A percentile compares a stretch with the other conserved stretches of the same genome.
Conservation (phyloP, 2,329 filamentous ascomycete species). For the Colletotrichum kahawae region DNA sequence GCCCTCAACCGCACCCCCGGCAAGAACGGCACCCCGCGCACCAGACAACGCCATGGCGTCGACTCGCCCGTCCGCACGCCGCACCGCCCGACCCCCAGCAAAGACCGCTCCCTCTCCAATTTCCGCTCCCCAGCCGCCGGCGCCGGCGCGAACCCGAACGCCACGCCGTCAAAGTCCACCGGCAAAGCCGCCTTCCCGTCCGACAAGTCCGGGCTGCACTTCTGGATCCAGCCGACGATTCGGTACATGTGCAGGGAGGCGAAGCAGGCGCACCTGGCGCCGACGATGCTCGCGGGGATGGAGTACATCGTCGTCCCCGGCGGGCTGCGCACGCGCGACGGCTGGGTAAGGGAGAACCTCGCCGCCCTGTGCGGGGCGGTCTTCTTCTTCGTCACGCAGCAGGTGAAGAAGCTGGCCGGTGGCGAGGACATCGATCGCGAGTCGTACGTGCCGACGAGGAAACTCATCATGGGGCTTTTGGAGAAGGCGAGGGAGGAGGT, state of each 20-base stretch:
- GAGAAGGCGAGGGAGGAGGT: slow-evolving; percentile 35
- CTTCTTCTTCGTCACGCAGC: slow-evolving; percentile 63
- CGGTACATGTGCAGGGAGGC: slow-evolving; percentile 69
- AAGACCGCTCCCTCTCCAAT: slow-evolving; percentile 46
- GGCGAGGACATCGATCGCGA: slow-evolving; percentile 43
- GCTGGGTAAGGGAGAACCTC: slow-evolving; percentile 53
- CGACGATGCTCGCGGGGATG: slow-evolving; percentile 77
- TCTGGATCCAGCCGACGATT: slow-evolving; percentile 74
- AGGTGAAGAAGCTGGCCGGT: slow-evolving; percentile 46
- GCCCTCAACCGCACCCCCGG: slow-evolving; percentile 37
- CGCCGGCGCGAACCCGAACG: neutral
- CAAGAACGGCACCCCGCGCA: slow-evolving; percentile 30
- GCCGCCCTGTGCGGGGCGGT: slow-evolving; percentile 64
- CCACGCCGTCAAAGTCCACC: slow-evolving; percentile 45
- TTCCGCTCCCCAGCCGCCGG: slow-evolving; percentile 44
- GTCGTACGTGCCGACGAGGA: slow-evolving; percentile 50
- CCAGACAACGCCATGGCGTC: slow-evolving; percentile 32
- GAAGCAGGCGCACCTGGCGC: slow-evolving; percentile 64
- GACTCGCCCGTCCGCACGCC: slow-evolving; percentile 27
- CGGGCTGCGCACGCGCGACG: slow-evolving; percentile 50
- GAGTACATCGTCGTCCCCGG: slow-evolving; percentile 57
- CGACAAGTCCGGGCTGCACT: slow-evolving; percentile 49
- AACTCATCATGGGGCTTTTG: slow-evolving; percentile 44
- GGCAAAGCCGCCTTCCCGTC: slow-evolving; percentile 29
- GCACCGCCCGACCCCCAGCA: slow-evolving; percentile 46